Evolutionary conservation across 805 yeast genomes (phyloP).

Genomic region (Candida morakotiae): DNA sequence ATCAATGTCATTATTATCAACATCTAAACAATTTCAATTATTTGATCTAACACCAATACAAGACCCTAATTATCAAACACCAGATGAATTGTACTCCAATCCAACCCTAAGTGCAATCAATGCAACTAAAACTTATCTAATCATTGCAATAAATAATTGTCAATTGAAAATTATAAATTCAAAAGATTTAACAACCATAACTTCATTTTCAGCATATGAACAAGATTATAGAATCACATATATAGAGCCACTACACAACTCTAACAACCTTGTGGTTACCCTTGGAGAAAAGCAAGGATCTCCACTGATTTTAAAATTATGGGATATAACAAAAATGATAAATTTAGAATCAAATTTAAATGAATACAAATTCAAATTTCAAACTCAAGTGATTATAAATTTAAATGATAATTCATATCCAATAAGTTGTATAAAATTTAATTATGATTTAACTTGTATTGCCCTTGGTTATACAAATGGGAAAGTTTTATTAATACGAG

Average conservation of each 20-base stretch:
- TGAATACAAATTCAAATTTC: conserved; percentile 39
- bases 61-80: conserved; percentile 71
- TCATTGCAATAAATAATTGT: conserved; percentile 54
- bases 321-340: conserved; percentile 60
- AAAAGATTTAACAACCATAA: conserved; percentile 39
- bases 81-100: conserved; percentile 72
- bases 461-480: conserved; percentile 87
- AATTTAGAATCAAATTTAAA: conserved; percentile 11
- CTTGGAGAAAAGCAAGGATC: conserved; percentile 72
- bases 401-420: conserved; percentile 75
- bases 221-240: conserved; percentile 60
- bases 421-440: conserved; percentile 57
- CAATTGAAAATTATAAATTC: conserved; percentile 53
- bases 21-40: conserved; percentile 83
- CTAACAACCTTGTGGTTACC: conserved; percentile 56
- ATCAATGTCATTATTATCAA: conserved; percentile 12
- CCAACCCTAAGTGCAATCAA: conserved; percentile 63
- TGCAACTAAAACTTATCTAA: conserved; percentile 49
- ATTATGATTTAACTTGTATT: conserved; percentile 54
- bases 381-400: conserved; percentile 56
- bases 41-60: conserved; percentile 78
- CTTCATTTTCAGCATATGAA: conserved; percentile 62
- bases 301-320: conserved; percentile 65
- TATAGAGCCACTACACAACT: conserved; percentile 43
- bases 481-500: conserved; percentile 72